phyloP scores from a whole-genome alignment of 192 early-diverging fungal genomes.

The Podila epigama region DNA sequence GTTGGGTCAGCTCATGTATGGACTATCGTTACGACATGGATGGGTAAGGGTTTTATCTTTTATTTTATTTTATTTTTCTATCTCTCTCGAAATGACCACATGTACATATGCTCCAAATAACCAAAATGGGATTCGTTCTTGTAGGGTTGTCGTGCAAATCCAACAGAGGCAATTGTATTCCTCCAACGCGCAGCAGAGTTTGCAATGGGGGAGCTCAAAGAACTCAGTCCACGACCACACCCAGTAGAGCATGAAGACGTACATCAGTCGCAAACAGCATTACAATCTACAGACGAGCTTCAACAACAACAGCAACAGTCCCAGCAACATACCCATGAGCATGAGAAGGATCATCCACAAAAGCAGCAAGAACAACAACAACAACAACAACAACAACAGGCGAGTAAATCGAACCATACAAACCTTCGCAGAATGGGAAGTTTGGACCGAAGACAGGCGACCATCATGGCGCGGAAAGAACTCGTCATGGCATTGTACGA shows the following conservation, averaged over 20 bases:
- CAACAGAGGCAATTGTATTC: constrained; percentile 72
- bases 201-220: constrained; percentile 71
- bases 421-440: constrained; percentile 21
- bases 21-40: constrained; percentile 79
- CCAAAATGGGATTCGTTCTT: background rate
- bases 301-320: constrained; percentile 37
- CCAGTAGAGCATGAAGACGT: background rate
- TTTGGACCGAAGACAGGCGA: constrained; percentile 18
- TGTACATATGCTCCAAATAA: too few species aligned
- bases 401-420: background rate
- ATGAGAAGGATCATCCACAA: constrained; percentile 4
- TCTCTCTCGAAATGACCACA: too few species aligned
- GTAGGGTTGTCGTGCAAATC: constrained; percentile 71
- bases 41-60: constrained; percentile 62
- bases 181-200: constrained; percentile 77
- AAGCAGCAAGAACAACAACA: constrained; percentile 18
- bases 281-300: constrained; percentile 22
- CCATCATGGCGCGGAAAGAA: constrained; percentile 61
- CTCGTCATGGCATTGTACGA: constrained; percentile 85
- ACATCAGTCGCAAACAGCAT: background rate
- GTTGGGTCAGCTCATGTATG: constrained; percentile 81
- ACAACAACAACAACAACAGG: constrained; percentile 7
- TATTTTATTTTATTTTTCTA: background rate
- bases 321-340: background rate
- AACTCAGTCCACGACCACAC: constrained; percentile 5